Conservation (phyloP, 768 basidiomycete genomes). For the Favolaschia claudopus region DNA sequence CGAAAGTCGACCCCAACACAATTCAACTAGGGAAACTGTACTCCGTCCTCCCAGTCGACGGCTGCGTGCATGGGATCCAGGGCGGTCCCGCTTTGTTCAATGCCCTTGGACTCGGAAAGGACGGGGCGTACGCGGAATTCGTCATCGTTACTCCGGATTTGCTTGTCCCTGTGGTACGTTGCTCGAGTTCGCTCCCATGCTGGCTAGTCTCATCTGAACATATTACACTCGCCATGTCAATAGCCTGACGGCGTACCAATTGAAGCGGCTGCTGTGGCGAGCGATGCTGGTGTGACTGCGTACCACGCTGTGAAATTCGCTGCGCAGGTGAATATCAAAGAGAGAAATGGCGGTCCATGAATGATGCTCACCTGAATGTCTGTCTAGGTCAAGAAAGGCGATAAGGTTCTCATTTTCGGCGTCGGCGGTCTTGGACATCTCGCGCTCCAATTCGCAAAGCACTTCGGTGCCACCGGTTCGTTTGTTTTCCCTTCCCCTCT, state of each 20-base stretch:
- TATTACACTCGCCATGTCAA: no score
- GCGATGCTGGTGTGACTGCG: constrained; percentile 26
- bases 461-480: constrained; percentile 32
- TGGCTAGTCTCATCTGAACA: no score
- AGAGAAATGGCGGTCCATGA: no score
- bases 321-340: constrained; percentile 20
- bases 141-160: constrained; percentile 13
- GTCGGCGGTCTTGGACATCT: constrained; percentile 27
- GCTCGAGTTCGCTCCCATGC: no score
- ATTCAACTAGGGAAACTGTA: constrained; percentile 18
- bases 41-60: constrained; percentile 5
- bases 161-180: constrained; percentile 23
- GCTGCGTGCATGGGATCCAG: constrained; percentile 9
- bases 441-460: constrained; percentile 30
- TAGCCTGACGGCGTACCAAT: constrained; percentile 23
- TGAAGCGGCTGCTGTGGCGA: constrained; percentile 21
- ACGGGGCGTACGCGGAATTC: constrained; percentile 28
- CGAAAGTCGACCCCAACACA: constrained; percentile 15
- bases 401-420: constrained; percentile 27
- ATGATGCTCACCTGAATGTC: no score
- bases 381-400: constrained; percentile 20
- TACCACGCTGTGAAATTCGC: constrained; percentile 21
- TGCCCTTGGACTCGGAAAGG: constrained; percentile 14
- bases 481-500: no score
- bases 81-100: constrained; percentile 12